Percentiles rank a stretch among this genome's conserved stretches.
Evolutionary conservation across 2,329 filamentous ascomycete genomes (phyloP).

Genomic region (Xylariaceae sp.): DNA sequence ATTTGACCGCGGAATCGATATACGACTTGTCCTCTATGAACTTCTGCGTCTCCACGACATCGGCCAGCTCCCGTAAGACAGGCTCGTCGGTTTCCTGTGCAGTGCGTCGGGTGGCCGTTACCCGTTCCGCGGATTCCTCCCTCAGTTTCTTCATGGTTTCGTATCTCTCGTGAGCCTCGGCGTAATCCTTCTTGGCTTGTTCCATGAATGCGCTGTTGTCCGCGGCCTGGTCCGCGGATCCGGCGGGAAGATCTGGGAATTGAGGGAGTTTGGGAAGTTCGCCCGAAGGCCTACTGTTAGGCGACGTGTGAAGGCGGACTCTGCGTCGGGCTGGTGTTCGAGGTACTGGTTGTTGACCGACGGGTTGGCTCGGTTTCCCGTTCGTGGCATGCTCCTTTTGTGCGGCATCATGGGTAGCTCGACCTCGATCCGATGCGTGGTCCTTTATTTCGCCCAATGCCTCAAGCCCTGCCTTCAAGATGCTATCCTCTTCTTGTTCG

Average conservation of each 20-base stretch:
- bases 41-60: background rate
- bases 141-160: background rate
- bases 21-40: background rate
- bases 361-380: background rate
- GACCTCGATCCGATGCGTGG: no score
- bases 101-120: background rate
- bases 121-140: background rate
- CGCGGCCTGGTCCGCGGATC: background rate
- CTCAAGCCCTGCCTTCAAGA: no score
- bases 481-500: no score
- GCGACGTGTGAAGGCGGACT: background rate
- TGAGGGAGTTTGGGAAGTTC: background rate
- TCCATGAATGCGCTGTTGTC: background rate
- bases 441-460: no score
- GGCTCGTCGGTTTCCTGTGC: background rate
- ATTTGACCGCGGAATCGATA: background rate
- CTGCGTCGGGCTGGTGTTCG: background rate
- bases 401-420: no score
- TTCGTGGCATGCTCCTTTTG: no score
- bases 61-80: background rate
- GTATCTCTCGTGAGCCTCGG: background rate
- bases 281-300: background rate
- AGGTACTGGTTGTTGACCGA: background rate
- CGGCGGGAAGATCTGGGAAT: background rate
- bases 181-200: background rate